Percentiles rank a stretch among this genome's conserved stretches.
These are phyloP conservation scores for Petunia axillaris DNA, from an alignment of 257 asterid species.

Conservation along the genomic window DNA sequence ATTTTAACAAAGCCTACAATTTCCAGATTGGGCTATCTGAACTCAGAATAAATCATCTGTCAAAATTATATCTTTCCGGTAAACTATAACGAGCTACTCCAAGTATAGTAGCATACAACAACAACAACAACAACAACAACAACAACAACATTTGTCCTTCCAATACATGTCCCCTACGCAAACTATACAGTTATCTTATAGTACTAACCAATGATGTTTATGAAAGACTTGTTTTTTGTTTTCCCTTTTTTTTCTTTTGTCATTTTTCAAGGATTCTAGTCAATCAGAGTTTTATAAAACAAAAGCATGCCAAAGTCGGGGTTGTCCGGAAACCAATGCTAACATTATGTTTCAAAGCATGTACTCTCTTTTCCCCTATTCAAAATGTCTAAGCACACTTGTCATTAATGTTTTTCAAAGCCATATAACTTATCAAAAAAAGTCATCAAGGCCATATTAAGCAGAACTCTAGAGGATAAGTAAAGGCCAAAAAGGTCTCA, in stretches of 20 bases:
- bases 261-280: not conserved
- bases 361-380: constrained; percentile 13
- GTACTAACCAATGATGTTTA: not conserved
- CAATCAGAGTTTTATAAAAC: not conserved
- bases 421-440: not conserved
- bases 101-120: not conserved
- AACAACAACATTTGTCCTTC: too few species aligned
- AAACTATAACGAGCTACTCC: not conserved
- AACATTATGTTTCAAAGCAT: not conserved
- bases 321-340: not conserved
- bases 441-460: not conserved
- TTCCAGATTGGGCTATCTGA: not conserved
- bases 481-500: not conserved
- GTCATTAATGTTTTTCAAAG: not conserved
- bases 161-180: too few species aligned
- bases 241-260: not conserved
- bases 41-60: not conserved
- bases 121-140: too few species aligned
- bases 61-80: not conserved
- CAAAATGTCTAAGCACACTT: not conserved
- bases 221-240: not conserved
- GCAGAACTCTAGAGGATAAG: not conserved
- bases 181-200: not conserved
- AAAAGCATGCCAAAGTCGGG: not conserved
- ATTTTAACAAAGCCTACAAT: not conserved